Evolutionary conservation across 2,329 filamentous ascomycete genomes (phyloP).

Genomic region (Fusarium sp.): DNA sequence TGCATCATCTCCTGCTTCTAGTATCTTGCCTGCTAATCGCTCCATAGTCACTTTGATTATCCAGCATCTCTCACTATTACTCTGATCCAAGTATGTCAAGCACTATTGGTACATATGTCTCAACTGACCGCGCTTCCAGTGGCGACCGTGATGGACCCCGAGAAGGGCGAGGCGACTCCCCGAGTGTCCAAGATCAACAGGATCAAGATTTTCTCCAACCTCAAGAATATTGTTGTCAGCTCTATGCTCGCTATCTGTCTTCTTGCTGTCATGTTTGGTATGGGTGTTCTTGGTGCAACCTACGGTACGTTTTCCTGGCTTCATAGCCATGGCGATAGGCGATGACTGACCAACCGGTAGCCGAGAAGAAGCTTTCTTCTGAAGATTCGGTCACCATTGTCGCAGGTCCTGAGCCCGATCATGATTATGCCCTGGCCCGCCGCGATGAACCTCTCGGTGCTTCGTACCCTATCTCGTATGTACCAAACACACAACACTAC

Average conservation of each 20-base stretch:
- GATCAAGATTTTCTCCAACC: conserved; percentile 14
- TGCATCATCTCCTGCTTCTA: not conserved
- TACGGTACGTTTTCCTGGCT: conserved; percentile 43
- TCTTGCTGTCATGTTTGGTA: conserved; percentile 48
- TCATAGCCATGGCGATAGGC: not conserved
- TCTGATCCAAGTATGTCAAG: conserved; percentile 36
- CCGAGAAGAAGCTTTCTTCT: conserved; percentile 6
- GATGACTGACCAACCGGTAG: conserved; percentile 22
- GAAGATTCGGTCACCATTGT: not conserved
- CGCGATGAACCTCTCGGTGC: conserved; percentile 36
- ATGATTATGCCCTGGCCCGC: conserved; percentile 18
- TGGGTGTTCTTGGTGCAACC: conserved; percentile 48
- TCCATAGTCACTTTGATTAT: conserved; percentile 40
- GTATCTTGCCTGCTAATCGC: conserved; percentile 17
- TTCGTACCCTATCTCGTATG: conserved; percentile 55
- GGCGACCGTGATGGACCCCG: conserved; percentile 48
- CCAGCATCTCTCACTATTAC: conserved; percentile 10
- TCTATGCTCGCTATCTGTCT: conserved; percentile 27
- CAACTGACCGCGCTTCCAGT: conserved; percentile 44
- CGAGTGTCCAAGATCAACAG: conserved; percentile 23
- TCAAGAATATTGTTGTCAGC: conserved; percentile 33
- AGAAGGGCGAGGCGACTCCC: conserved; percentile 39
- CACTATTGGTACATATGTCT: not conserved
- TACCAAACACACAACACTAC: not conserved
- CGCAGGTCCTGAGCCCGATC: not conserved